Evolutionary conservation across 1,139 yeast genomes (phyloP).

Genomic region (Sugiyamaella sp.): DNA sequence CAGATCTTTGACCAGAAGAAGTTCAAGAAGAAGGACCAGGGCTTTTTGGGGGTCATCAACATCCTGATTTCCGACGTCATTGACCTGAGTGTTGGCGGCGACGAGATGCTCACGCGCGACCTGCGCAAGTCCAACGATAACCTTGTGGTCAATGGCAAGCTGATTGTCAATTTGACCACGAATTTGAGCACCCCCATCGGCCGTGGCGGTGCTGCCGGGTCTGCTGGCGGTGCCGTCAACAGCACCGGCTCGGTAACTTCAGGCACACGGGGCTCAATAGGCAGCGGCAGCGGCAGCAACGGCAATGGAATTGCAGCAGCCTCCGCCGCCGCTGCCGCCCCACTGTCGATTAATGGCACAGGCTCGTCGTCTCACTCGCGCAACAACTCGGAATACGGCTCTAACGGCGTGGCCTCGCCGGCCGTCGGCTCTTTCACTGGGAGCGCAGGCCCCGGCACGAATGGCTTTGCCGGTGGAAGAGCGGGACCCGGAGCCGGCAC

Average conservation of each 20-base stretch:
- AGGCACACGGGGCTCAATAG: slow-evolving; percentile 31
- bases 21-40: slow-evolving; percentile 97
- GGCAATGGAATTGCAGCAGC: neutral
- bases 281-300: slow-evolving; percentile 18
- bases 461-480: slow-evolving; percentile 21
- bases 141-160: slow-evolving; percentile 87
- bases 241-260: slow-evolving; percentile 27
- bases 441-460: no score
- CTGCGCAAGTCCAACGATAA: slow-evolving; percentile 90
- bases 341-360: no score
- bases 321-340: slow-evolving; percentile 22
- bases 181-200: slow-evolving; percentile 62
- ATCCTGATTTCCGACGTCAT: slow-evolving; percentile 87
- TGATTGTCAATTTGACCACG: slow-evolving; percentile 59
- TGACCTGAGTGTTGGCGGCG: slow-evolving; percentile 61
- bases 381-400: no score
- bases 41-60: slow-evolving; percentile 96
- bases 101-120: slow-evolving; percentile 90
- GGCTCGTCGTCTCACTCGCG: no score
- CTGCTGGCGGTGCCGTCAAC: slow-evolving; percentile 32
- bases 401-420: no score
- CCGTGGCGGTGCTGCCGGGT: slow-evolving; percentile 22
- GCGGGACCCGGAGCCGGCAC: slow-evolving; percentile 13
- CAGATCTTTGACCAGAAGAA: slow-evolving; percentile 97
- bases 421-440: no score